Conservation (phyloP, 2,329 filamentous ascomycete species). For the Dryadomyces quercivorus region DNA sequence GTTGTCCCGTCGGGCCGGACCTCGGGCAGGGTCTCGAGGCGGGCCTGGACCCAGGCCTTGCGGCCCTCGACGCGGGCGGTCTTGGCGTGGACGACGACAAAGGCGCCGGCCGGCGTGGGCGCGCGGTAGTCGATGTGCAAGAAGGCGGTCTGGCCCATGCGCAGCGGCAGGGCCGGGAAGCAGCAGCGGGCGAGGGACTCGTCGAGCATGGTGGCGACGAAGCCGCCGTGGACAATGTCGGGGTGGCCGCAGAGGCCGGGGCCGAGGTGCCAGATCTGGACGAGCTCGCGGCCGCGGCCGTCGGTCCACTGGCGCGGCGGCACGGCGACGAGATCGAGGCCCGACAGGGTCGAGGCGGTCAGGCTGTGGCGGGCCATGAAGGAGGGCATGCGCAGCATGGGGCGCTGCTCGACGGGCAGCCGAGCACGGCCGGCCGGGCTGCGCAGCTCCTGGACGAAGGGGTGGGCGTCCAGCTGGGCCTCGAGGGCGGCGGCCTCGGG, state of each 20-base stretch:
- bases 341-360: slow-evolving; percentile 68
- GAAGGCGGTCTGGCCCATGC: slow-evolving; percentile 76
- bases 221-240: slow-evolving; percentile 79
- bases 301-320: slow-evolving; percentile 72
- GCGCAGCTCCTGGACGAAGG: slow-evolving; percentile 59
- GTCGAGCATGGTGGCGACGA: slow-evolving; percentile 85
- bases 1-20: slow-evolving; percentile 29
- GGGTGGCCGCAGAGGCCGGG: slow-evolving; percentile 76
- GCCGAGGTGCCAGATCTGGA: slow-evolving; percentile 68
- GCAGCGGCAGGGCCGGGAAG: slow-evolving; percentile 77
- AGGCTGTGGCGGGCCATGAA: slow-evolving; percentile 61
- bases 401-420: slow-evolving; percentile 62
- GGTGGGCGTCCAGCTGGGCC: slow-evolving; percentile 59
- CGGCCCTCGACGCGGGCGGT: slow-evolving; percentile 81
- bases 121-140: slow-evolving; percentile 72
- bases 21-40: slow-evolving; percentile 63
- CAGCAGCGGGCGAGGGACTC: slow-evolving; percentile 81
- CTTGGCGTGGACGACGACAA: slow-evolving; percentile 64
- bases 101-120: slow-evolving; percentile 63
- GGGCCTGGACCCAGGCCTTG: slow-evolving; percentile 88
- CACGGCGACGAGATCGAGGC: slow-evolving; percentile 63
- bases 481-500: slow-evolving; percentile 51
- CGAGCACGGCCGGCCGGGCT: slow-evolving; percentile 29
- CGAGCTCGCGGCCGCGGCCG: slow-evolving; percentile 52
- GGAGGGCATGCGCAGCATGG: slow-evolving; percentile 75